Percentiles rank a stretch among this genome's conserved stretches.
These are phyloP conservation scores for Fusarium nodosum DNA, from an alignment of 2,329 filamentous ascomycete genomes.

Conservation along the genomic window DNA sequence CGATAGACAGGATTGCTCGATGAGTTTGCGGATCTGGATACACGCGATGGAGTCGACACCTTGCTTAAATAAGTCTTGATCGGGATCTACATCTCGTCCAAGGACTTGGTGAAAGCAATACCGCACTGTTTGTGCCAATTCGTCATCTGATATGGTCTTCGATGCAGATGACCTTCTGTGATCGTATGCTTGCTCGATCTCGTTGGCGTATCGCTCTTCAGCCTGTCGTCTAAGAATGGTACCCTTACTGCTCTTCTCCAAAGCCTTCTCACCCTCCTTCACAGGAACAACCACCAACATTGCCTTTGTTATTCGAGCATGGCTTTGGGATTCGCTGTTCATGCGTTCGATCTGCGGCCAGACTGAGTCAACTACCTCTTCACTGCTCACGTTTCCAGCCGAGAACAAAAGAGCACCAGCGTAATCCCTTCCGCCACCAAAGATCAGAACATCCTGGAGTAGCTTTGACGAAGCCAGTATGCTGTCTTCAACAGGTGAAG, in stretches of 20 bases:
- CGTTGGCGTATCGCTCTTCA: constrained; percentile 61
- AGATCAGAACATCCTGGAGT: constrained; percentile 70
- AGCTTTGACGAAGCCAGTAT: constrained; percentile 60
- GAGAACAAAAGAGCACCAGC: constrained; percentile 70
- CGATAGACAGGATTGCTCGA: constrained; percentile 48
- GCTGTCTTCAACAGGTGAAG: constrained; percentile 69
- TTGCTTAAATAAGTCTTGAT: constrained; percentile 68
- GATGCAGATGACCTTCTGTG: constrained; percentile 1
- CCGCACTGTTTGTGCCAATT: constrained; percentile 54
- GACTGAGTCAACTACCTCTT: constrained; percentile 57
- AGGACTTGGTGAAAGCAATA: constrained; percentile 53
- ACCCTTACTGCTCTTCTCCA: constrained; percentile 74
- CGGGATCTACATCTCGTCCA: constrained; percentile 49
- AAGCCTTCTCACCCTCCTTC: constrained; percentile 29
- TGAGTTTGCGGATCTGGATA: constrained; percentile 62
- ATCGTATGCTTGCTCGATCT: constrained; percentile 63
- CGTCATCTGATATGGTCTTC: constrained; percentile 50
- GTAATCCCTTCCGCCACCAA: constrained; percentile 69
- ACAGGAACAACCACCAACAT: constrained; percentile 64
- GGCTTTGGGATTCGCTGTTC: constrained; percentile 64
- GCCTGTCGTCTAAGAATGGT: constrained; percentile 67
- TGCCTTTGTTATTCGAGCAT: constrained; percentile 63
- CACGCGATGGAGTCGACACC: constrained; percentile 72
- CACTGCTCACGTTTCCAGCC: constrained; percentile 49
- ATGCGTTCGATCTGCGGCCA: constrained; percentile 61